A percentile compares a stretch with the other conserved stretches of the same genome.
phyloP scores from a whole-genome alignment of 1,139 yeast genomes.

The Candida tunisiensis region DNA sequence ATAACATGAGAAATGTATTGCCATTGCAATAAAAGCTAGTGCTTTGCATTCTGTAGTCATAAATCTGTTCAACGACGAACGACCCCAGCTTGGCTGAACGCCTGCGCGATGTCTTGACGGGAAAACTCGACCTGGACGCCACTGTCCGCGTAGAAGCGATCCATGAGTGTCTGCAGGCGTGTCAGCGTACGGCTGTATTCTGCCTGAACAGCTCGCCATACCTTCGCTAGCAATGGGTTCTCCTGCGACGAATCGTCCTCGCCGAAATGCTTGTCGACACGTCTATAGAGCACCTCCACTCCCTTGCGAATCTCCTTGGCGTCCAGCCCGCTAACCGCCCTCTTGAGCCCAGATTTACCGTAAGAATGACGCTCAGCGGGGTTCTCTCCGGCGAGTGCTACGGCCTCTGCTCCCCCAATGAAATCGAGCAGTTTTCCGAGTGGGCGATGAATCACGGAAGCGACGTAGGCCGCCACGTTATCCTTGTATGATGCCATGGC shows the following conservation, averaged over 20 bases:
- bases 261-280: conserved; percentile 44
- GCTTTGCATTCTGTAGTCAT: no score
- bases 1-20: conserved; percentile 1
- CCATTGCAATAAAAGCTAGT: not conserved
- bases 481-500: conserved; percentile 25
- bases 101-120: not conserved
- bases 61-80: no score
- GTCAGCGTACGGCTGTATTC: conserved; percentile 26
- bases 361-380: conserved; percentile 39
- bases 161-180: conserved; percentile 23
- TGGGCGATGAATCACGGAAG: conserved; percentile 33
- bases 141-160: conserved; percentile 27
- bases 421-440: conserved; percentile 53
- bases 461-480: conserved; percentile 33
- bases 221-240: conserved; percentile 27
- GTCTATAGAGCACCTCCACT: conserved; percentile 36
- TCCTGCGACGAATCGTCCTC: conserved; percentile 15
- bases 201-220: conserved; percentile 33
- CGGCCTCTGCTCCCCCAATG: conserved; percentile 44
- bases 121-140: conserved; percentile 2
- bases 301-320: conserved; percentile 39
- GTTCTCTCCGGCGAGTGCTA: conserved; percentile 19
- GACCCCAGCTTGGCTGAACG: no score
- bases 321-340: conserved; percentile 39
- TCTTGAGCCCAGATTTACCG: conserved; percentile 39